Base-by-base conservation (phyloP, 352 stramenopile species). In the Globisporangium recalcitrans region DNA sequence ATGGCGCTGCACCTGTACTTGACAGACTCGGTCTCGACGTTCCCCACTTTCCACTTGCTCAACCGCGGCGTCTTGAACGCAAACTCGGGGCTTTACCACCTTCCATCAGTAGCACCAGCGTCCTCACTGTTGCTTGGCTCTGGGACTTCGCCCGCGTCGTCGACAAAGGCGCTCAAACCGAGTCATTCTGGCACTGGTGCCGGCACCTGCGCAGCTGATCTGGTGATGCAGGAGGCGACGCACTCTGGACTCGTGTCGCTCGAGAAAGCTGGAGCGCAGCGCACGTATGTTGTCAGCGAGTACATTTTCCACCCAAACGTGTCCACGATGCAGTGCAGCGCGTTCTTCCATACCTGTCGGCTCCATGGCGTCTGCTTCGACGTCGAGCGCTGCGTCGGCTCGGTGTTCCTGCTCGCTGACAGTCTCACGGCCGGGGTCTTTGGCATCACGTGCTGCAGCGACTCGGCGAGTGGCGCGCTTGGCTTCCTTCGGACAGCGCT, bases 361-460 rank as follows among this genome's bases (percentile, higher is more conserved):
- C 71, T 95, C 53, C 80, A 96, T 24, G 88, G 90, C 32, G 88
- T 97, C 54, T 95, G 82, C 60, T 96, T 94, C 21, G 90, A 96
- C 63, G 69, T 95, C 57, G 69, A 84, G 60, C 70, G 72, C 4
- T 70, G 75, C 24, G 59, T 91, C n/a, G 85, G 85, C 14, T 78
- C 75, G 16, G 70, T 90, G 31, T 95, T 94, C 57, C 61, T 92
- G 48, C 70, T 95, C 7, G 62, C 73, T 2, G 85, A 96, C 70
- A 94, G 83, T 54, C 82, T 95, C 64, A 89, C 85, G 3, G 83
- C 80, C 6, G 83, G 85, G 13, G 80, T 93, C 27, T 82, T 96
- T 10, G 85, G 82, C 13, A 51, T 90, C 0, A 60, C 91, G 24
- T 88, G 82, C 62, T 78, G 88, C 31, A 77, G 77, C 21, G 80